A percentile compares a stretch with the other conserved stretches of the same genome.
Conservation (phyloP, 768 basidiomycete genomes). For the Boletus reticuloceps region DNA sequence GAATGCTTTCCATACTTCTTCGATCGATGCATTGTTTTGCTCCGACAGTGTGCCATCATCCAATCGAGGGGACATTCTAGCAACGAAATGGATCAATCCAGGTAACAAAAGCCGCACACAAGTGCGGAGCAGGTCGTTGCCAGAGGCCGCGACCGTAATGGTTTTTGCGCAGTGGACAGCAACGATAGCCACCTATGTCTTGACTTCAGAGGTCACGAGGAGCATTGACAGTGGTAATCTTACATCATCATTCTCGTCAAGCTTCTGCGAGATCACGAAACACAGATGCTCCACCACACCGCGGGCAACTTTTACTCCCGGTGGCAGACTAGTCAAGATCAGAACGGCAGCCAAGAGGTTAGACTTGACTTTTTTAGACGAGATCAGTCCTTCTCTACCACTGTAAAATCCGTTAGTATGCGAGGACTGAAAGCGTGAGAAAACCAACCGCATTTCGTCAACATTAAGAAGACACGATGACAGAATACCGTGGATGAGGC, state of each 20-base stretch:
- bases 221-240: slow-evolving; percentile 13
- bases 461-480: slow-evolving; percentile 83
- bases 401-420: slow-evolving; percentile 38
- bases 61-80: slow-evolving; percentile 60
- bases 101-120: slow-evolving; percentile 75
- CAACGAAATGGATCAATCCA: slow-evolving; percentile 76
- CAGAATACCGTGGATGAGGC: slow-evolving; percentile 74
- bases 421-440: background rate
- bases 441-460: slow-evolving; percentile 84
- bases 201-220: slow-evolving; percentile 1
- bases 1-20: slow-evolving; percentile 84
- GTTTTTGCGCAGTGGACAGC: slow-evolving; percentile 91
- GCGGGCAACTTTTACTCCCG: slow-evolving; percentile 62
- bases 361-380: slow-evolving; percentile 81
- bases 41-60: slow-evolving; percentile 57
- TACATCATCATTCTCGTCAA: slow-evolving; percentile 70
- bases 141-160: slow-evolving; percentile 68
- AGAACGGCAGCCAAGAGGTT: slow-evolving; percentile 87
- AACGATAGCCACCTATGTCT: slow-evolving; percentile 66
- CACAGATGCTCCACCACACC: slow-evolving; percentile 82
- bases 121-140: slow-evolving; percentile 64
- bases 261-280: slow-evolving; percentile 78
- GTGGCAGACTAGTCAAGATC: slow-evolving; percentile 75
- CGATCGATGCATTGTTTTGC: slow-evolving; percentile 56
- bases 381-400: slow-evolving; percentile 74